Base-by-base conservation (phyloP, 192 early-diverging fungal species). In the Linnemannia schmuckeri region DNA sequence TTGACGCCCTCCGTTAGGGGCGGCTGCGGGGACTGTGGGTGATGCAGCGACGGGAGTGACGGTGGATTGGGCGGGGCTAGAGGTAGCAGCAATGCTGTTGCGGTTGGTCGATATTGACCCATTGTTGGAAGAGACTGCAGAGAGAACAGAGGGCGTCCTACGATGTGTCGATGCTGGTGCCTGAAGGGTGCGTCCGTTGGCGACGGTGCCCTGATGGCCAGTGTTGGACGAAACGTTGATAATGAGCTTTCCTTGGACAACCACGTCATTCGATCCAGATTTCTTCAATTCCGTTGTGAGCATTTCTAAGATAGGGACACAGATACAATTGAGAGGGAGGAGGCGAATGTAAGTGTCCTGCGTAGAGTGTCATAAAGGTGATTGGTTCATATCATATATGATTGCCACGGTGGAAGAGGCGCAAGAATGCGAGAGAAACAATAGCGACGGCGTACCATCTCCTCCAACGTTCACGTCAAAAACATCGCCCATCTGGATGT, bases 221-320 rank as follows among this genome's bases (percentile, higher is more conserved):
- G 91, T 88, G 80, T 92, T 92, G 72, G 94, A 93, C 17, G 94
- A 92, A 75, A 96, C 85, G 82, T 93, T 96, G 80, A 96, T 80
- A 74, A 95, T 95, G 18, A 99, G 91, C 57, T 97, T 96, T 68
- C 98, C 98, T 63, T 94, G 95, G 47, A 99, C 96, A 3, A 90
- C 74, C 20, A 92, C 90, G 66, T 98, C 97, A 81, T 92, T 94
- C 72, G 88, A 90, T 80, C 93, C 96, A n/a, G 95, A 95, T 83
- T 96, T 96, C 83, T 97, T 96, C 79, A 99, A 92, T 82, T 98
- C 97, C 80, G 94, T 90, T 8, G 96, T 97, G n/a, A 97, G 88
- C 95, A 96, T 96, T 91, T 96, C 96, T 95, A 49, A 15, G 61
- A 66, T 27, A 27, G 33, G 8, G 66, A 15, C n/a, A 42, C 27